Percentiles rank a stretch among this genome's conserved stretches.
Conservation (phyloP, 169 alveolate species). For the Plasmodium inui region DNA sequence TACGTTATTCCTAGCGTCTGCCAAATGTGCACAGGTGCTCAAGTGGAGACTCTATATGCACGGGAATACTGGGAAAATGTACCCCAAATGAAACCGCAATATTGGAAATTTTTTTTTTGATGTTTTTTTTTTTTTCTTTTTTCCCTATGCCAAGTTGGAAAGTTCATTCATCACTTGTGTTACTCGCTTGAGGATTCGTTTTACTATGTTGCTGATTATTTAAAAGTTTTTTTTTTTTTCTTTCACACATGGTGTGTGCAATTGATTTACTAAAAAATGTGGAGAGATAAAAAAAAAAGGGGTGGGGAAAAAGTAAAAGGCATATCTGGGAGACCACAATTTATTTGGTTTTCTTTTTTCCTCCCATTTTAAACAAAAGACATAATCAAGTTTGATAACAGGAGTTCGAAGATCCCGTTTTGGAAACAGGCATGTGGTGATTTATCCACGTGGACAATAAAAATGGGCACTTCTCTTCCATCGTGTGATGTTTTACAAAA, state of each 20-base stretch:
- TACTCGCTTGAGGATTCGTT: not conserved
- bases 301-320: not conserved
- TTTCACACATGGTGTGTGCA: conserved; percentile 3
- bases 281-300: not conserved
- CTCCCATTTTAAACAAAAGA: not conserved
- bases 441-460: conserved; percentile 6
- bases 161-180: not conserved
- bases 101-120: not conserved
- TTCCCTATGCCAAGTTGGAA: not conserved
- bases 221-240: not conserved
- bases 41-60: not conserved
- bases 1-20: not conserved
- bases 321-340: not conserved
- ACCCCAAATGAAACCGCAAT: not conserved
- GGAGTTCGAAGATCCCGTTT: conserved; percentile 1
- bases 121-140: not conserved
- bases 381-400: conserved; percentile 14
- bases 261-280: conserved; percentile 23
- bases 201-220: not conserved
- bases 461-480: not conserved
- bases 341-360: not conserved
- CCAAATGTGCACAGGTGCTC: not conserved
- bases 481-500: conserved; percentile 7
- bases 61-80: not conserved
- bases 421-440: conserved; percentile 6